Evolutionary conservation across 2,329 filamentous ascomycete genomes (phyloP), one percentile per base, ranked within the genome.

Genomic region (Stagonosporopsis rhizophila): DNA sequence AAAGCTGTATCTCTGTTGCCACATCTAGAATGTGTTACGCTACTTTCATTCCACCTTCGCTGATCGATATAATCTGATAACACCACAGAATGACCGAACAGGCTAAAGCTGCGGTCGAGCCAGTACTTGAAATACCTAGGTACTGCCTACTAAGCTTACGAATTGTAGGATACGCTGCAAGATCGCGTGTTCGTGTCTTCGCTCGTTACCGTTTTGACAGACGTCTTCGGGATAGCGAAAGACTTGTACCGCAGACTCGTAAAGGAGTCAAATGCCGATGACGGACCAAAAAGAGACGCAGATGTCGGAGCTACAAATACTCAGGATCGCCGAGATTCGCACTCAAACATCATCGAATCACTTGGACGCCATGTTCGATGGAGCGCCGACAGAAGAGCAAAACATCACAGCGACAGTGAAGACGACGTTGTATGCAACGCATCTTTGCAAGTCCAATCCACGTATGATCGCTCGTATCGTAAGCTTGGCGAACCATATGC

Each of bases 181-280:
- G 63, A 71, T 19, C 45, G 64, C 23, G 66, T 71, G 3, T 64
- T 71, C 17, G 66, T 74, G 14, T 67, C 66, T 11, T 72, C 69
- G n/a, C 66, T 74, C 27, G 63, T 73, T 17, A 55, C 61, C 22
- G 68, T 68, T 7, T 51, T 74, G 34, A 68, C 67, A 23, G 68
- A 72, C 15, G 63, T 61, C 3, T 72, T 73, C 23, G 66, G 69
- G 4, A 69, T 70, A n/a, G 68, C 68, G 9, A 66, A 64, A 46
- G 66, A 73, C 30, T 52, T 74, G 1, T 74, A 72, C 45, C 68
- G 62, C 19, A 73, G 63, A 49, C 60, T 74, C 17, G 73, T 69
- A 47, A 66, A 59, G 40, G 64, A 62, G 44, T 58, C 61, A 3
- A 65, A 65, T 30, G 53, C 58, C 2, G 58, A 65, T 22, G 63